Evolutionary conservation across 768 basidiomycete species (phyloP).

Genomic region (Lactifluus piperatus): DNA sequence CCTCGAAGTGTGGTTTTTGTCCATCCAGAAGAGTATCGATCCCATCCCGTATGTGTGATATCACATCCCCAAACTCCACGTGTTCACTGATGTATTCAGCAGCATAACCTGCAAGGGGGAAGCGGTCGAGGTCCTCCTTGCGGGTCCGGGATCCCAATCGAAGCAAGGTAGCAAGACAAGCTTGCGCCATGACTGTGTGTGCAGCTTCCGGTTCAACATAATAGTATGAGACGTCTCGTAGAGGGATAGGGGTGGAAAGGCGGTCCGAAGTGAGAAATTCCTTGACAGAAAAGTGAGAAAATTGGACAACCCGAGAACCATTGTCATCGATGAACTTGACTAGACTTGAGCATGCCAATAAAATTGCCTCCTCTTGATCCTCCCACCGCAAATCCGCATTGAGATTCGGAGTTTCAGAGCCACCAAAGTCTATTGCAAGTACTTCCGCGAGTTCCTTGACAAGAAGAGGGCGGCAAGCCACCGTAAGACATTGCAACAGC

Average conservation of each 20-base stretch:
- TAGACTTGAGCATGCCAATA: background rate
- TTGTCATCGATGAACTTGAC: background rate
- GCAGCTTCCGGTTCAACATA: background rate
- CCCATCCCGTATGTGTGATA: background rate
- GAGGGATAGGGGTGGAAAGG: background rate
- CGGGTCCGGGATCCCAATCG: background rate
- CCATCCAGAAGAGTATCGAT: background rate
- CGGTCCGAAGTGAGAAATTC: background rate
- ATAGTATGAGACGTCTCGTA: background rate
- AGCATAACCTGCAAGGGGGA: background rate
- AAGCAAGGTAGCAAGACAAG: background rate
- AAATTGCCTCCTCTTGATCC: background rate
- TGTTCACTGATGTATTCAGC: background rate
- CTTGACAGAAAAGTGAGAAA: conserved; percentile 1
- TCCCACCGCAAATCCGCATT: background rate
- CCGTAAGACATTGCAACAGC: background rate
- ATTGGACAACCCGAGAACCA: background rate
- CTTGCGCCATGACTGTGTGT: background rate
- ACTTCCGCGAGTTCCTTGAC: background rate
- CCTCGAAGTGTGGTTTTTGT: background rate
- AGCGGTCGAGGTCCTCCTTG: background rate
- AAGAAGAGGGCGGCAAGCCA: background rate
- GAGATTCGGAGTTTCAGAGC: background rate
- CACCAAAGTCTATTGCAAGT: background rate
- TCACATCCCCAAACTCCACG: background rate